Conservation (phyloP, 805 yeast species). For the Candida palmyrensis region DNA sequence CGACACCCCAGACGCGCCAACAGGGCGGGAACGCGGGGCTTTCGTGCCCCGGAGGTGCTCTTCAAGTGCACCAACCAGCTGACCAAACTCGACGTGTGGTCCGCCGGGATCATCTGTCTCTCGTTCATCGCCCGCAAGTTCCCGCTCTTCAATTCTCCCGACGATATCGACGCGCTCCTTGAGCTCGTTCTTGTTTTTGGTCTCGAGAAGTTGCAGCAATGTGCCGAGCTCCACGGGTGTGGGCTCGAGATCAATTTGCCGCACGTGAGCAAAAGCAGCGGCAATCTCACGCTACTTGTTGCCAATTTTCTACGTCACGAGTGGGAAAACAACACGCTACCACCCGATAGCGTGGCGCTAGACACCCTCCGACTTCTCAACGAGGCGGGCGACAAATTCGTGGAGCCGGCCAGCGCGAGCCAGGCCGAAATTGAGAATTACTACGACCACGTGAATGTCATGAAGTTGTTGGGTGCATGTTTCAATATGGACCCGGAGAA, state of each 20-base stretch:
- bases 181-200: slow-evolving; percentile 86
- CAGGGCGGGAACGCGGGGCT: slow-evolving; percentile 95
- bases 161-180: slow-evolving; percentile 85
- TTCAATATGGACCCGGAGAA: slow-evolving; percentile 54
- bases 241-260: slow-evolving; percentile 57
- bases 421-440: slow-evolving; percentile 19
- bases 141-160: slow-evolving; percentile 91
- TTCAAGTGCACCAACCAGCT: slow-evolving; percentile 82
- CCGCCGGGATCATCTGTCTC: slow-evolving; percentile 83
- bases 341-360: slow-evolving; percentile 65
- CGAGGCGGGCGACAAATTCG: slow-evolving; percentile 30
- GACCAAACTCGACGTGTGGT: slow-evolving; percentile 84
- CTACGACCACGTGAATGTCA: slow-evolving; percentile 40
- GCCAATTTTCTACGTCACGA: slow-evolving; percentile 33
- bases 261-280: slow-evolving; percentile 12
- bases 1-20: slow-evolving; percentile 90
- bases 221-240: slow-evolving; percentile 84
- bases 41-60: slow-evolving; percentile 90
- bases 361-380: slow-evolving; percentile 54
- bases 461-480: slow-evolving; percentile 53
- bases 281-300: slow-evolving; percentile 29
- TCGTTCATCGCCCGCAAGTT: slow-evolving; percentile 75
- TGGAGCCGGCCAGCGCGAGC: no score
- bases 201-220: slow-evolving; percentile 57
- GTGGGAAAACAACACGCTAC: slow-evolving; percentile 54